phyloP scores from a whole-genome alignment of 1,284 basidiomycete genomes.

The Ganoderma multipileum region DNA sequence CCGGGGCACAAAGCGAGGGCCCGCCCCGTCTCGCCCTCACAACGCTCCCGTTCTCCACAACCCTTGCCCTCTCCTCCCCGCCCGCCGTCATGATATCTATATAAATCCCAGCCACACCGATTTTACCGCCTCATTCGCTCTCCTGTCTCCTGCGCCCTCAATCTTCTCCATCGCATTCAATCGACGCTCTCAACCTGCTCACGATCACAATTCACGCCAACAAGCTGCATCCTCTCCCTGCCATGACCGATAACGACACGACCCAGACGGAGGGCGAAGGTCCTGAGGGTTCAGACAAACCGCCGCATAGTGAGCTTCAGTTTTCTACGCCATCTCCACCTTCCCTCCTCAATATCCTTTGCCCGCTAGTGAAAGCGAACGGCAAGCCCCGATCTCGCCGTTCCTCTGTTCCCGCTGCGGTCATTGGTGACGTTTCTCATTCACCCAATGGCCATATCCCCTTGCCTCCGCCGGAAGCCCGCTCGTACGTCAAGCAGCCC shows the following conservation, averaged over 20 bases:
- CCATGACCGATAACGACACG: slow-evolving; percentile 44
- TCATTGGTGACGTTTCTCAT: slow-evolving; percentile 24
- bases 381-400: slow-evolving; percentile 28
- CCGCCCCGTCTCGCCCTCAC: slow-evolving; percentile 39
- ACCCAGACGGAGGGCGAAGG: slow-evolving; percentile 62
- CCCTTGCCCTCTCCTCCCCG: slow-evolving; percentile 31
- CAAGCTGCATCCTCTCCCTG: slow-evolving; percentile 25
- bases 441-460: slow-evolving; percentile 45
- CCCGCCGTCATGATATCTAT: slow-evolving; percentile 45
- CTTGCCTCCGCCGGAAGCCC: slow-evolving; percentile 61
- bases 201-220: slow-evolving; percentile 21
- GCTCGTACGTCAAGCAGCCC: slow-evolving; percentile 59
- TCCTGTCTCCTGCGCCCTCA: slow-evolving; percentile 23
- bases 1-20: slow-evolving; percentile 41
- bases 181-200: slow-evolving; percentile 18
- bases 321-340: slow-evolving; percentile 28
- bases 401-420: slow-evolving; percentile 25
- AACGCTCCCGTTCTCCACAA: slow-evolving; percentile 23
- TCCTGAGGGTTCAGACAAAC: slow-evolving; percentile 66
- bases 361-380: slow-evolving; percentile 20
- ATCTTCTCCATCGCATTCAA: slow-evolving; percentile 28
- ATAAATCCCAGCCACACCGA: slow-evolving; percentile 36
- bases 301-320: slow-evolving; percentile 46
- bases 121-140: slow-evolving; percentile 26
- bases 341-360: slow-evolving; percentile 1